Base-by-base conservation (phyloP, 345 rosid genomes). In the Eucalyptus polyanthemos region DNA sequence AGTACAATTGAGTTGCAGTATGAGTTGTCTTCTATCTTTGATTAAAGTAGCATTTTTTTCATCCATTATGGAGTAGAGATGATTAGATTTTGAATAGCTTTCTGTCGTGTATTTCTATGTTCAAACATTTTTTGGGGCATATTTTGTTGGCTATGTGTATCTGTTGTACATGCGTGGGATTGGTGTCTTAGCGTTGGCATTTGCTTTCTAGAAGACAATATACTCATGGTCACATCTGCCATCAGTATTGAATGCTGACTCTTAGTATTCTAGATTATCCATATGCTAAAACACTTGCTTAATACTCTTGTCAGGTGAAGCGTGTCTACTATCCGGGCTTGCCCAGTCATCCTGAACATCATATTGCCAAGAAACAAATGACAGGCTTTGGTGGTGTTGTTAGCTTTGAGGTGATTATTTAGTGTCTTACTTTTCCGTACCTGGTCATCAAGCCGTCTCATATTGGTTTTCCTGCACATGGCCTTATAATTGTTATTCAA, bases 311-410 rank as follows among this genome's bases (percentile, higher is more conserved):
- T 92, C 94, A 97, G 99, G 98, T 98, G 95, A 95, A 93, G 92
- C 93, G 88, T 58, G 99, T 97, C 53, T 93, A 98, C 92, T 98
- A 98, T 94, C 99, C 97, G 86, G 99, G 99, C 89, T 93, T 98
- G 93, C 89, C 94, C 50, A 96, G 97, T 96, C 99, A 98, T 91
- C 98, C 98, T 87, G 99, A 98, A 86, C 97, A 98, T 94, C 92
- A 94, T 88, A 91, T 98, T 89, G 99, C 99, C 89, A 96, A 96
- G 94, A 90, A 88, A 91, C 99, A 98, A 93, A 98, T 98, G 99
- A 96, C 95, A 86, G 99, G 99, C 90, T 98, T 93, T 93, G 99
- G 99, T 86, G 99, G 99, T 89, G 99, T 98, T 67, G 98, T 98
- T 90, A 98, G 99, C 94, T 97, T 98, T 91, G 99, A 98, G 99